Percentiles rank a stretch among this genome's conserved stretches.
These are phyloP conservation scores for Alternaria dauci DNA, from an alignment of 2,329 filamentous ascomycete genomes.

Conservation along the genomic window DNA sequence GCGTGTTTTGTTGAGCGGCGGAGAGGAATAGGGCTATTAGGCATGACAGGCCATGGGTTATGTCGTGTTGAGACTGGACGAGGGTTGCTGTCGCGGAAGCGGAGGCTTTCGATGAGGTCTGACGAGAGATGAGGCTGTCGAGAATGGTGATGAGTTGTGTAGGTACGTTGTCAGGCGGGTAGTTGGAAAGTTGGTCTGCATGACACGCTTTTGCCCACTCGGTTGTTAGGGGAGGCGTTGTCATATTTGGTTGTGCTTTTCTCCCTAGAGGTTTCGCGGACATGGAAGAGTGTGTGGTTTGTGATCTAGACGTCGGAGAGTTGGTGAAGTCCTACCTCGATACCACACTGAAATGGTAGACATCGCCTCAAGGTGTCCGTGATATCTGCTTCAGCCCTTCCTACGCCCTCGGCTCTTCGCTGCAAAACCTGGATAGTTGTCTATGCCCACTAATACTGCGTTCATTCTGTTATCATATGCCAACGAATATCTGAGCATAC, in stretches of 20 bases:
- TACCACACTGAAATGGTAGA: background rate
- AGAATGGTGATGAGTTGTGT: background rate
- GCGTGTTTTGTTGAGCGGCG: background rate
- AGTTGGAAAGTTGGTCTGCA: background rate
- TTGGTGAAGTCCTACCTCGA: background rate
- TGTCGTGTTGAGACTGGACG: background rate
- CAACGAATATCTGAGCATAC: no score
- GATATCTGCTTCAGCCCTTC: background rate
- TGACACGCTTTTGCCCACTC: conserved; percentile 2
- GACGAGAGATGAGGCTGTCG: background rate
- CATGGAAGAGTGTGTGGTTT: no score
- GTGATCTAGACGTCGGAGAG: background rate
- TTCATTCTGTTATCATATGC: no score
- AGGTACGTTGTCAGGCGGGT: background rate
- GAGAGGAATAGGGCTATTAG: background rate
- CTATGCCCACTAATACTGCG: no score
- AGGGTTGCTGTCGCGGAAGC: conserved; percentile 2
- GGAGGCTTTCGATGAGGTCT: background rate
- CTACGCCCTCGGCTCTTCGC: background rate
- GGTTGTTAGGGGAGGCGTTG: background rate
- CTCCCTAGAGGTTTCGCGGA: no score
- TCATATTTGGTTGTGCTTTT: no score
- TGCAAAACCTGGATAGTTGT: background rate
- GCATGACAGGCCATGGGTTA: background rate
- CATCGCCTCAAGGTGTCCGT: background rate